Evolutionary conservation across 345 rosid species (phyloP).

Genomic region (Psidium friedrichsthalianum): DNA sequence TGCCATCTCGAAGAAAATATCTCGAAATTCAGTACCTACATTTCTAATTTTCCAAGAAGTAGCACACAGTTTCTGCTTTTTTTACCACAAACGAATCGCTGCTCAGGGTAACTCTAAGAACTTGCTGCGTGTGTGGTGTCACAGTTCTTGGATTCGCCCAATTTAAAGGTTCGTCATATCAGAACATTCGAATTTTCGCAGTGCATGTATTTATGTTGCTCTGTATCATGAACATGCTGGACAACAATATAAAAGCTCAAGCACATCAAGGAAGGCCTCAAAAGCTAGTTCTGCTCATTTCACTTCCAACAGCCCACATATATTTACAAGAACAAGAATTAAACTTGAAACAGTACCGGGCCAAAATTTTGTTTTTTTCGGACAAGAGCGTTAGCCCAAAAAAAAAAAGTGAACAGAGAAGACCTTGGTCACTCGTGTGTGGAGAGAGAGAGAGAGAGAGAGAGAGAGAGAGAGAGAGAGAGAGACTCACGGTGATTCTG

Average conservation of each 20-base stretch:
- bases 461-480: not conserved
- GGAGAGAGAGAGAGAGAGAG: not conserved
- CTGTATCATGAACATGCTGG: not conserved
- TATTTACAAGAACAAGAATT: not conserved
- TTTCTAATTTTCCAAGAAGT: not conserved
- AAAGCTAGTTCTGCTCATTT: not conserved
- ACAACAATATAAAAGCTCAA: not conserved
- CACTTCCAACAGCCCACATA: not conserved
- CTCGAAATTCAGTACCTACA: not conserved
- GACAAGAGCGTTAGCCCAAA: not conserved
- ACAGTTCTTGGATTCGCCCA: not conserved
- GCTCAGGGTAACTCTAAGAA: not conserved
- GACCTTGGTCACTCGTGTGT: not conserved
- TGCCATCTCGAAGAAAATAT: not conserved
- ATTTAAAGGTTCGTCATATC: not conserved
- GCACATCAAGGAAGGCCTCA: not conserved
- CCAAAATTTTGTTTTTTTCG: not conserved
- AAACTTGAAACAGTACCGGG: not conserved
- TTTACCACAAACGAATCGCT: not conserved
- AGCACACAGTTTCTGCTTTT: not conserved
- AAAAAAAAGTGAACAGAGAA: not conserved
- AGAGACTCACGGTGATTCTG: constrained; percentile 34
- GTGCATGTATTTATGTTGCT: not conserved
- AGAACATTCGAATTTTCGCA: not conserved
- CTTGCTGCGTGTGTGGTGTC: not conserved